Conservation (phyloP, 805 yeast genomes). For the Schwanniomyces yamadae region DNA sequence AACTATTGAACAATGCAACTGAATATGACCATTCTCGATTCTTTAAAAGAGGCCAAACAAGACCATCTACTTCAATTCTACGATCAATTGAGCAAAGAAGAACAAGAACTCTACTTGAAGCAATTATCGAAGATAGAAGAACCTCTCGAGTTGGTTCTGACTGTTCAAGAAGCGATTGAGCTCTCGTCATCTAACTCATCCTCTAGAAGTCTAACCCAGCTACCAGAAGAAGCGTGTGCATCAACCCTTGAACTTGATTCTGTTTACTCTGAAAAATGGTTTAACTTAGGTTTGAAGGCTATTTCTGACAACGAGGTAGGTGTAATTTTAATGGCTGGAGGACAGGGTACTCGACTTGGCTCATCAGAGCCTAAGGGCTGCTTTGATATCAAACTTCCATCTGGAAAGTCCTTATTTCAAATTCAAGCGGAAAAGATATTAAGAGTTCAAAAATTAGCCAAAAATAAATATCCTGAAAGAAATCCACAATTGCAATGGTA, state of each 20-base stretch:
- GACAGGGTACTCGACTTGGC: conserved; percentile 96
- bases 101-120: conserved; percentile 34
- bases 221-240: conserved; percentile 49
- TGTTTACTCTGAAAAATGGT: conserved; percentile 38
- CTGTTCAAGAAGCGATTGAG: conserved; percentile 48
- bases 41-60: conserved; percentile 50
- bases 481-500: conserved; percentile 67
- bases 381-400: conserved; percentile 81
- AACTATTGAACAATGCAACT: too few species aligned
- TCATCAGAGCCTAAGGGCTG: conserved; percentile 93
- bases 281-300: conserved; percentile 60
- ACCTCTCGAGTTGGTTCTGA: conserved; percentile 39
- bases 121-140: conserved; percentile 44
- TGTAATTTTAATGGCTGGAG: conserved; percentile 94
- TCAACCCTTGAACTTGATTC: conserved; percentile 46
- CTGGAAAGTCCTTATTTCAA: conserved; percentile 81
- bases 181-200: conserved; percentile 26
- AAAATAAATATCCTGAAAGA: conserved; percentile 19
- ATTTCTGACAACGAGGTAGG: conserved; percentile 76
- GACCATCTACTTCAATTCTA: conserved; percentile 51
- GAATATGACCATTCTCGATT: conserved; percentile 18
- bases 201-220: conserved; percentile 38
- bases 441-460: conserved; percentile 60
- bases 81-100: conserved; percentile 33
- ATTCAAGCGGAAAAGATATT: conserved; percentile 86